Percentiles rank a stretch among this genome's conserved stretches.
Conservation (phyloP, 1,139 yeast species). For the Saccharomyces hybrid region DNA sequence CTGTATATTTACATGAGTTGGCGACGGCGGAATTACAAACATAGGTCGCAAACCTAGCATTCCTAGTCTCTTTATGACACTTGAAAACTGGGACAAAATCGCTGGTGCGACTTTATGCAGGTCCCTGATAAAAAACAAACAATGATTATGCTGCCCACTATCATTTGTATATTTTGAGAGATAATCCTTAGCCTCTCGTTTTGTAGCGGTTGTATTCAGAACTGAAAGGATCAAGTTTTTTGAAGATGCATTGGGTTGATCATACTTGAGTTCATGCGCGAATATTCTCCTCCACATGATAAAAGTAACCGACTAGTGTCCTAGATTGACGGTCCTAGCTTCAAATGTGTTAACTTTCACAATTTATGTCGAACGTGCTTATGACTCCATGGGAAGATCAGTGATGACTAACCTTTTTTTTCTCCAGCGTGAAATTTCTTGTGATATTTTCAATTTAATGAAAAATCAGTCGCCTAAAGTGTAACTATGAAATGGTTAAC, state of each 20-base stretch:
- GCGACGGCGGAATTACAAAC: constrained; percentile 26
- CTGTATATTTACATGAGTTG: constrained; percentile 13
- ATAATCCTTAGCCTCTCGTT: constrained; percentile 64
- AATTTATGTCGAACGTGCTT: background rate
- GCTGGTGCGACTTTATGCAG: constrained; percentile 9
- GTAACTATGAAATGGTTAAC: background rate
- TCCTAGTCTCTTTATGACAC: constrained; percentile 20
- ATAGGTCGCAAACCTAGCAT: constrained; percentile 29
- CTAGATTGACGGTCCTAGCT: background rate
- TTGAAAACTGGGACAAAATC: constrained; percentile 15
- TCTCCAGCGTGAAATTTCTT: background rate
- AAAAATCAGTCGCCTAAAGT: background rate
- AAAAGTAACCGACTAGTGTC: background rate
- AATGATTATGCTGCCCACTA: constrained; percentile 16
- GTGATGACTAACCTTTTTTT: background rate
- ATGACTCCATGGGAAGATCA: background rate
- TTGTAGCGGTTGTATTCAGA: constrained; percentile 66
- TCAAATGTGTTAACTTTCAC: background rate
- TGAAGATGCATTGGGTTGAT: constrained; percentile 31
- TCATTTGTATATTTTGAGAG: constrained; percentile 44
- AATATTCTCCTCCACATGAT: constrained; percentile 9
- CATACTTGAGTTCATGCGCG: constrained; percentile 9
- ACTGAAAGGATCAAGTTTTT: constrained; percentile 56
- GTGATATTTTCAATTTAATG: background rate
- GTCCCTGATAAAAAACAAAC: constrained; percentile 26